Conservation (phyloP, 106 monocot genomes). For the Alisma plantagoaquatica region DNA sequence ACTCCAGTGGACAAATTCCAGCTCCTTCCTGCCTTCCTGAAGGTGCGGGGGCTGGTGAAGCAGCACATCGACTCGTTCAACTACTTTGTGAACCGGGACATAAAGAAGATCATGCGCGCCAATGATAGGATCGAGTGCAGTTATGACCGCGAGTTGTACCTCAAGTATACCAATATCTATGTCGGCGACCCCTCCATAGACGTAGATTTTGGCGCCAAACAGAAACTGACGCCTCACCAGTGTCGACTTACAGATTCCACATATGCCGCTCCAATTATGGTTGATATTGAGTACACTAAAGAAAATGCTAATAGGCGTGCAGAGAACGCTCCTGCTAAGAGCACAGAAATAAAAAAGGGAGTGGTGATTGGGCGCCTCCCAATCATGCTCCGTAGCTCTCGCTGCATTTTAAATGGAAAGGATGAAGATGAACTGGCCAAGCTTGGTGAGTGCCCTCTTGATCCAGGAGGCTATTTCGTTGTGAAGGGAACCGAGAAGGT, state of each 20-base stretch:
- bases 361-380: slow-evolving; percentile 76
- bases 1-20: slow-evolving; percentile 62
- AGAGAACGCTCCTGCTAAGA: too few relatives aligned
- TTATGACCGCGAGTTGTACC: slow-evolving; percentile 35
- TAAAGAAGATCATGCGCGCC: slow-evolving; percentile 83
- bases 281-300: slow-evolving; percentile 64
- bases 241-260: slow-evolving; percentile 81
- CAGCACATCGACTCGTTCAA: slow-evolving; percentile 89
- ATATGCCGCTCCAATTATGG: slow-evolving; percentile 76
- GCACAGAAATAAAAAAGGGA: slow-evolving; percentile 21
- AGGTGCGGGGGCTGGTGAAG: slow-evolving; percentile 91
- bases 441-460: slow-evolving; percentile 98
- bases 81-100: slow-evolving; percentile 61
- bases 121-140: slow-evolving; percentile 51
- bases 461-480: slow-evolving; percentile 96
- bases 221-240: slow-evolving; percentile 41
- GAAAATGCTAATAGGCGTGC: too few relatives aligned
- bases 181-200: slow-evolving; percentile 33
- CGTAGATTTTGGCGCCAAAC: slow-evolving; percentile 5
- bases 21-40: slow-evolving; percentile 78
- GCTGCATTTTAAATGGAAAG: slow-evolving; percentile 65
- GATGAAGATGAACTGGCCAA: slow-evolving; percentile 91
- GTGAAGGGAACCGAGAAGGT: slow-evolving; percentile 97
- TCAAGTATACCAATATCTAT: slow-evolving; percentile 57
- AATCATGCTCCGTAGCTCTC: slow-evolving; percentile 82